These are phyloP conservation scores for Ceratobasidium sp. DNA, from an alignment of 1,284 basidiomycete species.

Conservation along the genomic window DNA sequence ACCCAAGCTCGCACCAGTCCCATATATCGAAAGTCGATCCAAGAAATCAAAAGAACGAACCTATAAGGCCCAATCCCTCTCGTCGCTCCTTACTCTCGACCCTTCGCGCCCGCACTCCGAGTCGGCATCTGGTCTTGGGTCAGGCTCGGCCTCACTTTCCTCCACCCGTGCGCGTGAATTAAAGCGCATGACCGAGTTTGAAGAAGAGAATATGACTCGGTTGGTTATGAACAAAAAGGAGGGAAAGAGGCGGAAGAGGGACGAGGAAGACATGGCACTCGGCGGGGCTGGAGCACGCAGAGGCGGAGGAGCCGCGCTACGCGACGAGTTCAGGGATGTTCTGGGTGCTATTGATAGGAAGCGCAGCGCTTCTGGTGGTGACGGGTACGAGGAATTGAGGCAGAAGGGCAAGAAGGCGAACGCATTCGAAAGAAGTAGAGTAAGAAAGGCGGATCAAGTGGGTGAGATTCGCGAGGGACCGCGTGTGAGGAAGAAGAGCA, in stretches of 20 bases:
- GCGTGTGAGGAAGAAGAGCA: conserved; percentile 66
- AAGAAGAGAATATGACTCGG: conserved; percentile 95
- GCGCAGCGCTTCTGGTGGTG: conserved; percentile 54
- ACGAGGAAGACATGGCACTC: conserved; percentile 92
- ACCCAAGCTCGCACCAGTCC: conserved; percentile 89
- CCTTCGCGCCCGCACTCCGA: conserved; percentile 69
- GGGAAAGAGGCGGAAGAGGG: conserved; percentile 71
- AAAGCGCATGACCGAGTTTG: conserved; percentile 84
- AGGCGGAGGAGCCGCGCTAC: conserved; percentile 70
- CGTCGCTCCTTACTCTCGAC: conserved; percentile 67
- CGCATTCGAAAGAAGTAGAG: conserved; percentile 59
- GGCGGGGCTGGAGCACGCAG: conserved; percentile 65
- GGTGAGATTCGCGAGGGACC: conserved; percentile 52
- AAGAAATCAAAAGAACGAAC: conserved; percentile 59
- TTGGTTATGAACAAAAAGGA: conserved; percentile 92
- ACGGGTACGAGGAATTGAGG: conserved; percentile 78
- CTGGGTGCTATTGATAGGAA: conserved; percentile 62
- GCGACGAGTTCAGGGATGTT: conserved; percentile 84
- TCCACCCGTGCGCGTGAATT: conserved; percentile 78
- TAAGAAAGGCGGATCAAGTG: conserved; percentile 47
- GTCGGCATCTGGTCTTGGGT: conserved; percentile 78
- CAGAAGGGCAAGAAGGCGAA: conserved; percentile 68
- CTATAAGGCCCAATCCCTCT: conserved; percentile 64
- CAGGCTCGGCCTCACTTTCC: conserved; percentile 56
- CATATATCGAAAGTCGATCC: conserved; percentile 72